Base-by-base conservation (phyloP, 768 basidiomycete genomes). In the Tulasnella calospora region DNA sequence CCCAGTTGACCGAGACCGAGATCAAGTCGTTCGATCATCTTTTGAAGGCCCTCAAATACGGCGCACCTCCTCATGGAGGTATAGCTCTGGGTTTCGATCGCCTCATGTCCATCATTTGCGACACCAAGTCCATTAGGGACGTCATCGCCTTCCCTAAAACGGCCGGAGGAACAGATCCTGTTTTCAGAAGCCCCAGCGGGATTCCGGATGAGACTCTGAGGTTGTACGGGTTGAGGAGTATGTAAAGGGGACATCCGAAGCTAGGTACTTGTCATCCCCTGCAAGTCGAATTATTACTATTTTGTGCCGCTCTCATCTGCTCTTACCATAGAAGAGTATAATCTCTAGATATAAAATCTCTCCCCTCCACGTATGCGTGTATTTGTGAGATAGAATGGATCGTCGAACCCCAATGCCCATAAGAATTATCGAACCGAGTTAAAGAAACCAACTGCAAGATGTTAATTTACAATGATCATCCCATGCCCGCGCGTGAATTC, bases 81-180 rank as follows among this genome's bases (percentile, higher is more conserved):
- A 93, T 98, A 76, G 96, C 96, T 1, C 21, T 69, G 96, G 96
- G 96, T 70, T 94, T 98, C 81, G 96, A 98, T 87, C 90, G 96
- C 44, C 86, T 98, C 80, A 92, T 98, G 90, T 88, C 95, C 17
- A 95, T 96, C 80, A 88, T 98, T 3, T 96, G 94, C 86, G 90
- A 91, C 80, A 89, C 94, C 4, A 88, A 89, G 79, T 95, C 95
- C 51, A 98, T 98, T 81, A 89, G 95, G 79, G 95, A 98, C 82
- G 96, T 98, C 80, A 97, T 98, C 81, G 96, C 96, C 27, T 98
- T 98, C 86, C 96, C 96, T 12, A 98, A 98, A 87, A 92, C 93
- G 10, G 89, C 90, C 55, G 89, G 86, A 79, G 96, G 96, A 7
- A 88, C 90, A 33, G 96, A 98, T 85, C 89, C 91, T 61, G 89